Evolutionary conservation across 2,329 filamentous ascomycete genomes (phyloP), one percentile per base, ranked within the genome.

Genomic region (Xylariaceae sp.): DNA sequence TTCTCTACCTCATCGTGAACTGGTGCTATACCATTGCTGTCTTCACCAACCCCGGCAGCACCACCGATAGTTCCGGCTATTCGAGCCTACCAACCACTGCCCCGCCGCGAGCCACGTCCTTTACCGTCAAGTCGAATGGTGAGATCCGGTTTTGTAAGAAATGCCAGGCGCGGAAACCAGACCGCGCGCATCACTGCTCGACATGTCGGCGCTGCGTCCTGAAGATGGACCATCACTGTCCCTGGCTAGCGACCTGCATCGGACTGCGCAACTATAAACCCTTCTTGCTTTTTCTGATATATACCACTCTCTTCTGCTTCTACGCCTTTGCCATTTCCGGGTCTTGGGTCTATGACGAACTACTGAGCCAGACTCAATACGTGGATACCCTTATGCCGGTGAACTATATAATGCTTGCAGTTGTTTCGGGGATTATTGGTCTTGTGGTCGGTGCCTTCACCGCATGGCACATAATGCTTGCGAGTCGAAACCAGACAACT

Each of bases 181-280:
- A 99, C 76, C 90, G 95, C 59, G 87, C 93, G 29, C 95, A 99
- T 74, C 95, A 99, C 78, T 99, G 95, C 81, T 96, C 91, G 10
- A 96, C 92, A 3, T 99, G 95, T 76, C 86, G 89, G 65, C 89
- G 89, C 69, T 99, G 95, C 73, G 93, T 99, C 21, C 81, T 99
- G 73, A 99, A 99, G 80, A 99, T 99, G 95, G 95, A 99, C 72
- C 95, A 99, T 74, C 95, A 99, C 77, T 99, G 95, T 73, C 95
- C 95, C 16, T 99, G 95, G 95, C 82, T 99, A 48, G 93, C 95
- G 23, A 96, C 91, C 3, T 99, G 95, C 74, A 90, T 99, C 57
- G 95, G 95, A 19, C 79, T 99, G 62, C 86, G 86, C 70, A 99
- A 99, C 75, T 96, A 97, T 81, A 99, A 99, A 76, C 83, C 93